phyloP scores from a whole-genome alignment of 2,329 filamentous ascomycete genomes.

The Sporothrix luriei region DNA sequence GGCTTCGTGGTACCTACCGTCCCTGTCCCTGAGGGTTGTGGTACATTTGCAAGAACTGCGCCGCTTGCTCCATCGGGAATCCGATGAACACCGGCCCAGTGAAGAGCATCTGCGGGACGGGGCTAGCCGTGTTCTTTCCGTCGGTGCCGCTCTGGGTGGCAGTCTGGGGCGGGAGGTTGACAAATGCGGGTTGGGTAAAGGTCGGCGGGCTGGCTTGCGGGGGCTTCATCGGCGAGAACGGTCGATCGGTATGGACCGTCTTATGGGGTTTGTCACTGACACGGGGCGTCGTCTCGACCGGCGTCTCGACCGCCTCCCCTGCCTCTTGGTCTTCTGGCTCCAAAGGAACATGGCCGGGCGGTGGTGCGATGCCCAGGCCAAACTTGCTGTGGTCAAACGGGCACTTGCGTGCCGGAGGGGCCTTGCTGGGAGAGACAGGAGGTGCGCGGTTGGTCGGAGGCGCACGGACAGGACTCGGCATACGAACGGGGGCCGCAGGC shows the following conservation, averaged over 20 bases:
- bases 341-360: slow-evolving; percentile 24
- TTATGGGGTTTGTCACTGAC: neutral
- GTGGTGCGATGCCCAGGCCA: slow-evolving; percentile 28
- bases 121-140: neutral
- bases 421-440: slow-evolving; percentile 34
- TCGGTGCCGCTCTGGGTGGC: neutral
- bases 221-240: slow-evolving; percentile 17
- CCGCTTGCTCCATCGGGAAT: slow-evolving; percentile 81
- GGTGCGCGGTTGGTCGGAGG: slow-evolving; percentile 6
- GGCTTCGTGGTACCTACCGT: neutral
- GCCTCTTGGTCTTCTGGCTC: neutral
- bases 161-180: slow-evolving; percentile 45
- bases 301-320: neutral
- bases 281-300: neutral
- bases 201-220: slow-evolving; percentile 37
- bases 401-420: slow-evolving; percentile 50
- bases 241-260: slow-evolving; percentile 17
- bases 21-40: slow-evolving; percentile 39
- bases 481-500: slow-evolving; percentile 60
- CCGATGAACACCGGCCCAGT: slow-evolving; percentile 94
- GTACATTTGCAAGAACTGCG: slow-evolving; percentile 69
- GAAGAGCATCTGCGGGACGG: slow-evolving; percentile 72
- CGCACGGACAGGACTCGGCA: slow-evolving; percentile 46
- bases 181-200: slow-evolving; percentile 53
- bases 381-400: slow-evolving; percentile 53